Evolutionary conservation across 192 early-diverging fungal species (phyloP).

Genomic region (Mortierella antarctica): DNA sequence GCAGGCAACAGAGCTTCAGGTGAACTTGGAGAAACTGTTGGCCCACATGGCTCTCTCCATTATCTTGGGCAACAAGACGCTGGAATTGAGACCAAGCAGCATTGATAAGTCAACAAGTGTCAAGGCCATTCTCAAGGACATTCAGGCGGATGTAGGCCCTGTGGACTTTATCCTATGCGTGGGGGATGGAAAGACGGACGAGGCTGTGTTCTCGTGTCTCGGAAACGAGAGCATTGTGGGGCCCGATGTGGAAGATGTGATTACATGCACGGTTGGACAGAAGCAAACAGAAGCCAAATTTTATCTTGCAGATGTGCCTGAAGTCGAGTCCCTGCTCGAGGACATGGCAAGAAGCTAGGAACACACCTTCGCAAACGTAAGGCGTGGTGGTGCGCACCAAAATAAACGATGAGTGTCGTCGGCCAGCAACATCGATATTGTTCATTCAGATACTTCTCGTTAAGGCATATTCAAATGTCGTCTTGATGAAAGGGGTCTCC

Average conservation of each 20-base stretch:
- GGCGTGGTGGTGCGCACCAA: background rate
- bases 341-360: slow-evolving; percentile 45
- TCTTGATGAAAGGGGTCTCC: background rate
- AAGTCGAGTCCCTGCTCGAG: slow-evolving; percentile 60
- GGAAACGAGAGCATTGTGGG: slow-evolving; percentile 56
- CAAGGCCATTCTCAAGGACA: slow-evolving; percentile 86
- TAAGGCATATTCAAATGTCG: background rate
- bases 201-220: slow-evolving; percentile 89
- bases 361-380: no score
- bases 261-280: slow-evolving; percentile 95
- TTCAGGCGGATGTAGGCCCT: slow-evolving; percentile 34
- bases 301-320: slow-evolving; percentile 79
- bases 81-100: slow-evolving; percentile 93
- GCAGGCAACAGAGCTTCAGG: slow-evolving; percentile 98
- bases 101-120: slow-evolving; percentile 95
- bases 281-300: slow-evolving; percentile 94
- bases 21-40: slow-evolving; percentile 96
- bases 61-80: slow-evolving; percentile 95
- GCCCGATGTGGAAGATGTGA: slow-evolving; percentile 58
- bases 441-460: background rate
- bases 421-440: background rate
- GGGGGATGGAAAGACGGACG: slow-evolving; percentile 97
- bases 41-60: slow-evolving; percentile 94
- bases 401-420: background rate
- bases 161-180: slow-evolving; percentile 85